Percentiles rank a stretch among this genome's conserved stretches.
Conservation (phyloP, 306 rosid genomes). For the Gastrolobium villosum region DNA sequence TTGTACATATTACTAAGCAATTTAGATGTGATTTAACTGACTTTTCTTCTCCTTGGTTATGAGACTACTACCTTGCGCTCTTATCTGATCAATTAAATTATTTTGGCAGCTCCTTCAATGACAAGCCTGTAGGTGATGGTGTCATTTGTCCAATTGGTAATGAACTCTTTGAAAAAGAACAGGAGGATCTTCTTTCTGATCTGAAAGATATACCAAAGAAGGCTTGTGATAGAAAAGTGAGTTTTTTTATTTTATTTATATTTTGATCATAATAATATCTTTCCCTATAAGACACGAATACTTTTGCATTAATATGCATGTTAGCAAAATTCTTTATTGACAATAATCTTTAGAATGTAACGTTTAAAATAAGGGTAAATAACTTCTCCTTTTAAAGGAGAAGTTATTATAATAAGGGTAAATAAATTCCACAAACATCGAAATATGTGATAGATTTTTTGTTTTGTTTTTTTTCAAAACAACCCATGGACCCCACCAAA, state of each 20-base stretch:
- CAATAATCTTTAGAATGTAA: not conserved
- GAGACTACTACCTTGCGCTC: not conserved
- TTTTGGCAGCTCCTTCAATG: conserved; percentile 88
- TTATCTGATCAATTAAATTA: not conserved
- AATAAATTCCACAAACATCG: no score
- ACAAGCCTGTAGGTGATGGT: conserved; percentile 67
- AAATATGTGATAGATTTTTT: no score
- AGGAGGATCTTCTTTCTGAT: conserved; percentile 90
- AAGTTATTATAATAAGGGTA: no score
- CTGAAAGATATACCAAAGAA: conserved; percentile 94
- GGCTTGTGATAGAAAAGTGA: conserved; percentile 93
- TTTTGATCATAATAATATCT: not conserved
- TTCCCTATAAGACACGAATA: not conserved
- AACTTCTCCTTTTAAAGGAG: no score
- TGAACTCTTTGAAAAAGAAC: conserved; percentile 93
- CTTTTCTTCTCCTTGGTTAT: not conserved
- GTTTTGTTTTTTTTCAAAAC: no score
- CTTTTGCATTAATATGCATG: not conserved
- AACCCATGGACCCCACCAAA: no score
- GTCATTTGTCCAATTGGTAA: conserved; percentile 74
- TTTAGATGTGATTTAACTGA: not conserved
- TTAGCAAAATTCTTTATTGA: not conserved
- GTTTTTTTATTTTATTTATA: conserved; percentile 37
- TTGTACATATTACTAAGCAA: not conserved
- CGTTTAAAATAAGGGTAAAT: not conserved